Evolutionary conservation across 495 filamentous ascomycete species (phyloP).

Genomic region (Penicillium simplicissimum): DNA sequence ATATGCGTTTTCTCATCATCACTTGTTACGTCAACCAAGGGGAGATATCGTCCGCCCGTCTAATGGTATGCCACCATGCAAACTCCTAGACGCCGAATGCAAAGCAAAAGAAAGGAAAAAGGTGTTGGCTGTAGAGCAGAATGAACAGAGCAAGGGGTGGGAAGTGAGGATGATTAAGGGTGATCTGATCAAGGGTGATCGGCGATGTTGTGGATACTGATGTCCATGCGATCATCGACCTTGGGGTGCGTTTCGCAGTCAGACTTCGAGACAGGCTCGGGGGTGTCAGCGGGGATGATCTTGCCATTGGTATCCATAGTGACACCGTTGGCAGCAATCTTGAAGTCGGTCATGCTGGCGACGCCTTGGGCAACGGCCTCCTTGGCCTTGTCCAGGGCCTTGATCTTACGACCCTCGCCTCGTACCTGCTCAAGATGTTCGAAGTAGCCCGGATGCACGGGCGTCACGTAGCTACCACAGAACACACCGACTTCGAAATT

Average conservation of each 20-base stretch:
- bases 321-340: slow-evolving; percentile 63
- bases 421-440: slow-evolving; percentile 76
- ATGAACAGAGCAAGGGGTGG: slow-evolving; percentile 11
- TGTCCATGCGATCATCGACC: slow-evolving; percentile 58
- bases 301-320: slow-evolving; percentile 57
- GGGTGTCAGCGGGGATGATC: slow-evolving; percentile 48
- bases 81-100: slow-evolving; percentile 28
- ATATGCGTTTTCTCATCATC: slow-evolving; percentile 15
- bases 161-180: slow-evolving; percentile 5
- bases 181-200: slow-evolving; percentile 46
- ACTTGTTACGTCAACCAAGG: slow-evolving; percentile 1
- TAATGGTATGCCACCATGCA: slow-evolving; percentile 18
- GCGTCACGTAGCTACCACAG: slow-evolving; percentile 86
- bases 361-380: slow-evolving; percentile 68
- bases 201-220: slow-evolving; percentile 59
- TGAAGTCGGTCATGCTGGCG: slow-evolving; percentile 60
- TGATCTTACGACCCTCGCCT: slow-evolving; percentile 71
- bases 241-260: slow-evolving; percentile 38
- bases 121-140: slow-evolving; percentile 1
- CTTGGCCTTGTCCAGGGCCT: slow-evolving; percentile 67
- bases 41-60: slow-evolving; percentile 10
- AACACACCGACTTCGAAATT: slow-evolving; percentile 96
- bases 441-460: slow-evolving; percentile 82
- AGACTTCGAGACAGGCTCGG: not conserved
- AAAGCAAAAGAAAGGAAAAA: slow-evolving; percentile 10